Base-by-base conservation (phyloP, 2,329 filamentous ascomycete species). In the Moelleriella libera region DNA sequence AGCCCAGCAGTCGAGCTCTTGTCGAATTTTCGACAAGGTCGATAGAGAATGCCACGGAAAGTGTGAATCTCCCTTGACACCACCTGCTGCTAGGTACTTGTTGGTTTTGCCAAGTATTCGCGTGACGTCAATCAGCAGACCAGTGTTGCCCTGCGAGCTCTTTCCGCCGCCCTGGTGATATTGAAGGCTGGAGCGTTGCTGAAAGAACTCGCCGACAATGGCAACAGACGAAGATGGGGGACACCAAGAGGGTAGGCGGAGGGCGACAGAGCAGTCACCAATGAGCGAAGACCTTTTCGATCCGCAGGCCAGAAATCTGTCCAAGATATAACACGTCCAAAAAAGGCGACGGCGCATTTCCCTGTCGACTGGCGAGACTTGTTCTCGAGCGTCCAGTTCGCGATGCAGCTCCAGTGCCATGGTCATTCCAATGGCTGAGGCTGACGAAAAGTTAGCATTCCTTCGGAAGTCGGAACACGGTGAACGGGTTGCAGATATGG, bases 21-120 rank as follows among this genome's bases (percentile, higher is more conserved):
- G 84, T 31, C 86, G 77, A 53, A 94, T 92, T 59, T 88, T 88
- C 46, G 87, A 92, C 2, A 94, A 70, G 51, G 84, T 89, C 5
- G 88, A 94, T 21, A 89, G 72, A 2, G 85, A 81, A 60, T 94
- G 87, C 88, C 88, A 94, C 8, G 88, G 88, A 53, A 94, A 94
- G 61, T 94, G 87, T 0, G 86, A 88, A 59, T 94, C 87, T 31
- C 86, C 86, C 64, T 90, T 92, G 48, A 92, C 85, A 34, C 88
- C 88, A 6, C 87, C 88, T 2, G 85, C 83, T 7, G 87, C 85
- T 45, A 94, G 72, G 61, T 94, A 94, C 50, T 82, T 77, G 57
- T 89, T 92, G 2, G 87, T 90, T 50, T 83, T 82, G 34, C 88
- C 87, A 6, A 94, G 72, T 43, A 94, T 86, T 34, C 86, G 81